Evolutionary conservation across 495 filamentous ascomycete genomes (phyloP), one percentile per base, ranked within the genome.

Genomic region (Hyaloscypha finlandica): DNA sequence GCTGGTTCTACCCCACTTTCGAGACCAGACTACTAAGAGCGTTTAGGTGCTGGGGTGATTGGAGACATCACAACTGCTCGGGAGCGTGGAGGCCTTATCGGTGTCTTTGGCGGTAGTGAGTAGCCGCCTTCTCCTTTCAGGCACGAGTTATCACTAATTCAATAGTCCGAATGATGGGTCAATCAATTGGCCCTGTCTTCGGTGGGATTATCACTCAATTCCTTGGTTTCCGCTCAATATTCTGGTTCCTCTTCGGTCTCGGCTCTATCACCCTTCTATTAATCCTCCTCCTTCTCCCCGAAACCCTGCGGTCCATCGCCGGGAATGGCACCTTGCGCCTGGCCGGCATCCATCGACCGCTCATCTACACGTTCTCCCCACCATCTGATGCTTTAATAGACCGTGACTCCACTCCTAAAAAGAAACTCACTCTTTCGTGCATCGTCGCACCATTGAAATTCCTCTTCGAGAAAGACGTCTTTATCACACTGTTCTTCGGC

Each of bases 191-290:
- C 0, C 86, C 70, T 0, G 80, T 86, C 0, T 78, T 88, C 37
- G 86, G 85, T 29, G 86, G 86, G 52, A 79, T 78, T 6, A 64
- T 88, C n/a, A 76, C 85, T 0, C 64, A 64, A 53, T 79, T 75
- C 6, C 56, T 86, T 6, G 85, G 85, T 8, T 89, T 83, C 82
- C 78, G 78, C 35, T 69, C 80, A 0, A 83, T 89, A 6, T 89
- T 89, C 71, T 86, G 81, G 81, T 84, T 87, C 55, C 68, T 88
- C 52, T 69, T 80, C 1, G 81, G 83, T 3, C 79, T 81, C 58
- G 77, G 76, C 19, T 81, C 75, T 6, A 71, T 77, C 4, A 81
- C 80, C 59, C 68, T 87, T 1, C 20, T 79, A 12, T 6, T 78
- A 0, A 58, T 87, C 1, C 56, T 82, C 4, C 0, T 83, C 2